phyloP scores from a whole-genome alignment of 78 protist species.

The slime mould (Dictyostelium discoideum) region DNA sequence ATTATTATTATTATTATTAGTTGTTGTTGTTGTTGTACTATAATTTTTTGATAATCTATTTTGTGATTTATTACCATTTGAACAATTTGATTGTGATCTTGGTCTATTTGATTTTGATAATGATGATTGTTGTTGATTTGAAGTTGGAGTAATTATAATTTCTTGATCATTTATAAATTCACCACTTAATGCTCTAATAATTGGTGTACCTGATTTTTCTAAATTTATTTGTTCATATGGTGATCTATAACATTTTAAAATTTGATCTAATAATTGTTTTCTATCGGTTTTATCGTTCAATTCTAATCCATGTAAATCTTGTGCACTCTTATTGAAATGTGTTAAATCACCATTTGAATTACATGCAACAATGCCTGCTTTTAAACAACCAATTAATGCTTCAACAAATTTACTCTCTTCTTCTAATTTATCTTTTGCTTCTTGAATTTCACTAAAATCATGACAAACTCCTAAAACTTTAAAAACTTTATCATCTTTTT shows the following conservation, averaged over 20 bases:
- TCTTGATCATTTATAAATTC: slow-evolving; percentile 35
- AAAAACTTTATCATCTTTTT: not conserved
- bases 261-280: not conserved
- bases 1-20: not conserved
- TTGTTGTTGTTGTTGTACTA: not conserved
- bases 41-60: not conserved
- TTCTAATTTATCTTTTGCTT: slow-evolving; percentile 48
- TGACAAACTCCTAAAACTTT: slow-evolving; percentile 41
- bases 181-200: slow-evolving; percentile 20
- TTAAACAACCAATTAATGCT: slow-evolving; percentile 49
- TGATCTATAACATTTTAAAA: not conserved
- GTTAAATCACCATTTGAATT: slow-evolving; percentile 55
- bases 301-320: slow-evolving; percentile 40
- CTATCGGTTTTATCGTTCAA: slow-evolving; percentile 5
- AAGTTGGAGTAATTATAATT: not conserved
- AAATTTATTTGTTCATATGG: not conserved
- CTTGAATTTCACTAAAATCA: slow-evolving; percentile 53
- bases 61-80: not conserved
- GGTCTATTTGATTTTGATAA: not conserved
- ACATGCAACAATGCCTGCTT: slow-evolving; percentile 56
- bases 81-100: not conserved
- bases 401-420: slow-evolving; percentile 61
- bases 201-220: slow-evolving; percentile 10
- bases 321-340: slow-evolving; percentile 54
- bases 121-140: not conserved